Base-by-base conservation (phyloP, 2,329 filamentous ascomycete species). In the Ophiostoma himal-ulmi region DNA sequence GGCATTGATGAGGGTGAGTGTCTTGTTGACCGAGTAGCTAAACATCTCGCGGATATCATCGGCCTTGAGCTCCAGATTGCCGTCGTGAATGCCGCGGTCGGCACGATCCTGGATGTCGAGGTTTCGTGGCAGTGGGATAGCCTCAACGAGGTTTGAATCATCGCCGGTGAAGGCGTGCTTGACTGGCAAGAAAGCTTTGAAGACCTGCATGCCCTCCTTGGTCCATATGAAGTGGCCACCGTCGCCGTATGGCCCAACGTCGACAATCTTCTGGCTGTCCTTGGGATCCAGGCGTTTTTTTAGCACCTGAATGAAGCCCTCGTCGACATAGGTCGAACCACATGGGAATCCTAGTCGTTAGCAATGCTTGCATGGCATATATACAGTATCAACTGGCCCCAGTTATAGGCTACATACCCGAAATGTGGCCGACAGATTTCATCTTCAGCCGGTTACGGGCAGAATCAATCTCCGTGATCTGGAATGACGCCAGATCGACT, bases 211-310 rank as follows among this genome's bases (percentile, higher is more conserved):
- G 22, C 75, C 71, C 26, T 72, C 73, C 41, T 75, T 72, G 44
- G 74, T 75, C 39, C 76, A 71, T 36, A 76, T 73, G 54, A 74
- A 76, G 62, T 76, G 76, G 6, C 75, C 75, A 17, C 74, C 74
- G 14, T 73, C 73, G 30, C 72, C 73, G 48, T 66, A 68, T 30
- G 72, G 70, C 17, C 72, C 70, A 3, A 67, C n/a, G 2, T 72
- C 73, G 5, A 74, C 71, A 20, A 76, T 72, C 68, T 74, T 75
- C 26, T 72, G 62, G 67, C 74, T 74, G 52, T 75, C 74, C 1
- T 71, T 71, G 5, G 67, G 60, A 3, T 72, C 74, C 4, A 76
- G 65, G 7, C 74, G 74, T 5, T 70, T 54, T 67, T 67, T 67
- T 17, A 76, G 72, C 1, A 72, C 68, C 66, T 70, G 54, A 48